Conservation (phyloP, 805 yeast species). For the Zygosaccharomyces kombuchaensis region DNA sequence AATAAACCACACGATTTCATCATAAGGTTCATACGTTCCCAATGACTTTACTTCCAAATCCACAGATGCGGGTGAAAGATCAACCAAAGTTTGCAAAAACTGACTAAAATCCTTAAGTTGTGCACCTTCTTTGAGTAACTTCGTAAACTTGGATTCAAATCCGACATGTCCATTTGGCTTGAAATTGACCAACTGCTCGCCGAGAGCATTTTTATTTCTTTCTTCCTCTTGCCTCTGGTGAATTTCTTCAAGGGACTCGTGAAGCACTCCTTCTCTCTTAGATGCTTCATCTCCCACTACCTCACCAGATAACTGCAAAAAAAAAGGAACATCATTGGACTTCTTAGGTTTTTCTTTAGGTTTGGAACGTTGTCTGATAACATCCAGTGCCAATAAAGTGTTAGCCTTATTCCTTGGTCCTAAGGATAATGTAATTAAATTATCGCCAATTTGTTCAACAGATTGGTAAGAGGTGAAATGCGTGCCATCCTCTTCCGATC, state of each 20-base stretch:
- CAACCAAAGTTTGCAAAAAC: slow-evolving; percentile 53
- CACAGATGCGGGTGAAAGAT: slow-evolving; percentile 67
- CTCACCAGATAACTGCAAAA: slow-evolving; percentile 62
- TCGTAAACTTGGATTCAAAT: slow-evolving; percentile 75
- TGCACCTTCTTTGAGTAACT: slow-evolving; percentile 51
- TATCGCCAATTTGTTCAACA: slow-evolving; percentile 56
- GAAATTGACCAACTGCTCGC: slow-evolving; percentile 28
- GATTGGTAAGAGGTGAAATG: slow-evolving; percentile 43
- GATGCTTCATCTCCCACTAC: slow-evolving; percentile 68
- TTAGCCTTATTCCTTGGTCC: slow-evolving; percentile 76
- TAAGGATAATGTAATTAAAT: slow-evolving; percentile 66
- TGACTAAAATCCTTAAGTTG: slow-evolving; percentile 38
- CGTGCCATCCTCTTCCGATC: slow-evolving; percentile 28
- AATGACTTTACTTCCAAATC: slow-evolving; percentile 87
- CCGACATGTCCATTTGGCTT: slow-evolving; percentile 35
- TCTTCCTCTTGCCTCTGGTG: slow-evolving; percentile 16
- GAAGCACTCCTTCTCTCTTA: slow-evolving; percentile 36
- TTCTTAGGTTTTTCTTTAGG: slow-evolving; percentile 86
- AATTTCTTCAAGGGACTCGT: slow-evolving; percentile 23
- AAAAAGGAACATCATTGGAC: slow-evolving; percentile 78
- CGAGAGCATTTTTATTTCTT: slow-evolving; percentile 22
- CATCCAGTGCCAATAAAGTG: slow-evolving; percentile 75
- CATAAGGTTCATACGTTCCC: slow-evolving; percentile 57
- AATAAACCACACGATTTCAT: slow-evolving; percentile 62
- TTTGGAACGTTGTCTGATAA: slow-evolving; percentile 79